A percentile compares a stretch with the other conserved stretches of the same genome.
Conservation (phyloP, 768 basidiomycete species). For the Boletus edulis region DNA sequence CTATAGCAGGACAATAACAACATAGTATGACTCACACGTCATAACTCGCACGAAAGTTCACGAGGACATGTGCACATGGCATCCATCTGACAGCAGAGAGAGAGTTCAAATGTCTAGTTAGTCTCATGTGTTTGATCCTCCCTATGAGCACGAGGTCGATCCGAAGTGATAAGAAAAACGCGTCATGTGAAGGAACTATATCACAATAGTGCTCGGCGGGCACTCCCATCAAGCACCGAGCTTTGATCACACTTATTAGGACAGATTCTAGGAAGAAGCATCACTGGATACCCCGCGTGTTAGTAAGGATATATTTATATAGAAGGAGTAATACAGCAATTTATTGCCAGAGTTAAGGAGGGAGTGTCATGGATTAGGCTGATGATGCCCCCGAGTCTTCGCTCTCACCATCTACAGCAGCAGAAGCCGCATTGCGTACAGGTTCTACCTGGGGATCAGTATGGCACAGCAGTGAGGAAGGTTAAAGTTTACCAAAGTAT, state of each 20-base stretch:
- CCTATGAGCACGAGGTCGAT: slow-evolving; percentile 6
- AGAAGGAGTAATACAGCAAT: slow-evolving; percentile 33
- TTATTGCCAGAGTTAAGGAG: slow-evolving; percentile 24
- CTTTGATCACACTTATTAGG: slow-evolving; percentile 21
- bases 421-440: slow-evolving; percentile 49
- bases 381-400: slow-evolving; percentile 43
- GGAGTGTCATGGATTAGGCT: slow-evolving; percentile 26
- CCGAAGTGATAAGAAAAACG: slow-evolving; percentile 1
- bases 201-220: not conserved
- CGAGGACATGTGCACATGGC: slow-evolving; percentile 12
- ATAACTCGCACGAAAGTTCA: not conserved
- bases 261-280: slow-evolving; percentile 12
- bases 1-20: slow-evolving; percentile 2
- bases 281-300: slow-evolving; percentile 21
- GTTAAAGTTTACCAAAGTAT: slow-evolving; percentile 72
- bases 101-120: slow-evolving; percentile 1
- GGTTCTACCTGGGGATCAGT: slow-evolving; percentile 50
- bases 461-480: slow-evolving; percentile 10
- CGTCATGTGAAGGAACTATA: slow-evolving; percentile 12
- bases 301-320: slow-evolving; percentile 31
- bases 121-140: slow-evolving; percentile 7
- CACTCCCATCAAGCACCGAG: slow-evolving; percentile 9
- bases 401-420: slow-evolving; percentile 59
- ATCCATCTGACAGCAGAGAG: slow-evolving; percentile 11
- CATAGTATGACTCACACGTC: not conserved